A percentile compares a stretch with the other conserved stretches of the same genome.
These are phyloP conservation scores for Coccinonectria pachysandricola DNA, from an alignment of 2,329 filamentous ascomycete genomes.

Conservation along the genomic window DNA sequence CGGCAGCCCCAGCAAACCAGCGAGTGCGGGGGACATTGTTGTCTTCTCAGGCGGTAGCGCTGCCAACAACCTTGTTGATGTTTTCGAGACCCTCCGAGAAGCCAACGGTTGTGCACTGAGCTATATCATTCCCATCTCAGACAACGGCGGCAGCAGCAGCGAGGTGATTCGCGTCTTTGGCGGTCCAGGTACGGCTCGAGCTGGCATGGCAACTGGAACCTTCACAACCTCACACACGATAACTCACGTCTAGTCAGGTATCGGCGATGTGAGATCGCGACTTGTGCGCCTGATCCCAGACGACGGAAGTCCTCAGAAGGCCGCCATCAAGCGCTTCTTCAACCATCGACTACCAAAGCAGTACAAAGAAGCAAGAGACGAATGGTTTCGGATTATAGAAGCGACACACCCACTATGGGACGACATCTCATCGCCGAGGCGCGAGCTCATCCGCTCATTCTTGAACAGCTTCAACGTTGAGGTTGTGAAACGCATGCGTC, in stretches of 20 bases:
- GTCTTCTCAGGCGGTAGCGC: constrained; percentile 89
- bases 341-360: constrained; percentile 66
- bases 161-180: constrained; percentile 92
- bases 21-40: too few relatives aligned
- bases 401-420: constrained; percentile 69
- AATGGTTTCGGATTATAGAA: constrained; percentile 87
- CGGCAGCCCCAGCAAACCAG: too few relatives aligned
- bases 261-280: constrained; percentile 41
- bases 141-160: constrained; percentile 90
- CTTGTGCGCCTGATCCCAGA: constrained; percentile 81
- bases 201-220: too few relatives aligned
- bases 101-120: constrained; percentile 59
- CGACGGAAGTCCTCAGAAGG: constrained; percentile 50
- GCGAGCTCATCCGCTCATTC: constrained; percentile 67
- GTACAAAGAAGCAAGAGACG: constrained; percentile 52
- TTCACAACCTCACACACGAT: too few relatives aligned
- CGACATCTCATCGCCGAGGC: constrained; percentile 58
- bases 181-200: constrained; percentile 57
- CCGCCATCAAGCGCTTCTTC: constrained; percentile 73
- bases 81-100: constrained; percentile 60
- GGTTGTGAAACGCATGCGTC: constrained; percentile 65
- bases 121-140: constrained; percentile 90
- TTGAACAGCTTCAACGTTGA: constrained; percentile 69
- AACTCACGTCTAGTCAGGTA: constrained; percentile 37
- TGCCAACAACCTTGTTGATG: constrained; percentile 88